Evolutionary conservation across 495 filamentous ascomycete species (phyloP).

Genomic region (Trichoderma reesei): DNA sequence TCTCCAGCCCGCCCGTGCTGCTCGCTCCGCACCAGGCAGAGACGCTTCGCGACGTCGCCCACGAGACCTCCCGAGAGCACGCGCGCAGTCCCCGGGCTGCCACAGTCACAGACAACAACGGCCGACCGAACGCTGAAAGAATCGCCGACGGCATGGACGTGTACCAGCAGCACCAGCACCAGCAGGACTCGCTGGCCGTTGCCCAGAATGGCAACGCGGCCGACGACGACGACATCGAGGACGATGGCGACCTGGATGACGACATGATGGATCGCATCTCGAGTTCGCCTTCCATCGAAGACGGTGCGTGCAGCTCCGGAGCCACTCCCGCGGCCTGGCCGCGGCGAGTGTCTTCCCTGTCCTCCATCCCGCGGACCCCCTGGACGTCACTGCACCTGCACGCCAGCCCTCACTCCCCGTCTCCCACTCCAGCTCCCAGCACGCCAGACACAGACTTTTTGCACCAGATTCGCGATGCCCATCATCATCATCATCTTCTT

Average conservation of each 20-base stretch:
- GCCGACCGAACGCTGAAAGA: constrained; percentile 25
- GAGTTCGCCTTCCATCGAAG: constrained; percentile 94
- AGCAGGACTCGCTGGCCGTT: constrained; percentile 44
- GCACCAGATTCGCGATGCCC: not conserved
- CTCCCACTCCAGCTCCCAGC: constrained; percentile 26
- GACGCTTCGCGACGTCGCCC: constrained; percentile 65
- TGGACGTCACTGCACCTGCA: constrained; percentile 20
- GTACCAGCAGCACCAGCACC: constrained; percentile 27
- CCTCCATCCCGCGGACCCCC: constrained; percentile 14
- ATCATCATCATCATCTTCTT: constrained; percentile 51
- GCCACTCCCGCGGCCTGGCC: constrained; percentile 26
- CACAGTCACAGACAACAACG: constrained; percentile 28
- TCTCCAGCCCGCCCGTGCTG: constrained; percentile 21
- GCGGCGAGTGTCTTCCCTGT: constrained; percentile 30
- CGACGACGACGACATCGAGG: constrained; percentile 54
- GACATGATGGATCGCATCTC: constrained; percentile 98
- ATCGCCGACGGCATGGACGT: constrained; percentile 18
- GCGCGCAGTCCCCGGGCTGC: constrained; percentile 39
- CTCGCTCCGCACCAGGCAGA: constrained; percentile 76
- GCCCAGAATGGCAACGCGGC: constrained; percentile 44
- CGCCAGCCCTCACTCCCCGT: constrained; percentile 20
- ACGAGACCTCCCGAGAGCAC: constrained; percentile 55
- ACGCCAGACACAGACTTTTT: constrained; percentile 21
- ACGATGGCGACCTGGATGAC: constrained; percentile 71
- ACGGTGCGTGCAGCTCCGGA: constrained; percentile 62